Base-by-base conservation (phyloP, 2,329 filamentous ascomycete genomes). In the Exophiala spinifera region DNA sequence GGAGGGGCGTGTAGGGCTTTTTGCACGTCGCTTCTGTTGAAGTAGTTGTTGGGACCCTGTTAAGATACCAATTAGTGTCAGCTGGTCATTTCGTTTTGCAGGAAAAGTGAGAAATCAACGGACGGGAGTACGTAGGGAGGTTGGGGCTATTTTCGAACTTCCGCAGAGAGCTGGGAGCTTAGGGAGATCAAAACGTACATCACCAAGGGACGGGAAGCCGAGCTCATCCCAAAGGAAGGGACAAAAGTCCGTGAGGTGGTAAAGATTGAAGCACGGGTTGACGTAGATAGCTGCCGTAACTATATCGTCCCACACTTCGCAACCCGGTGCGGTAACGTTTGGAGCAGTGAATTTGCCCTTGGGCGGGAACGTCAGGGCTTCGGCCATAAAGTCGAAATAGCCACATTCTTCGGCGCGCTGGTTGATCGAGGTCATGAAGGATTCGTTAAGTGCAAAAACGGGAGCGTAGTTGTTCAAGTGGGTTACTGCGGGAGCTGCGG, bases 231-330 rank as follows among this genome's bases (percentile, higher is more conserved):
- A 89, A 1, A 81, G 73, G 3, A 84, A 63, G 0, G 89, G 89
- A 66, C 89, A 94, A n/a, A 83, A 86, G 6, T 82, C 84, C 2
- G 81, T 81, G 13, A 91, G 79, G 42, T 87, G 81, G 70, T 92
- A 92, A 6, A 88, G 74, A 67, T 90, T 83, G 72, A 87, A 94
- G 74, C 89, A 94, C 0, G 89, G 89, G 72, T 94, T 94, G 25
- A 81, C 70, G 1, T 73, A 66, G 7, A 75, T 57, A 5, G 79
- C 78, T 21, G 82, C 84, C 0, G 74, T 61, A 61, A 74, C 72
- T 33, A 88, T 79, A 20, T 79, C 72, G 54, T 77, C 68, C 64
- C 79, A 86, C 19, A 89, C 63, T 39, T 75, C 74, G 65, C 88
- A 91, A 7, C 75, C 77, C 48, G 44, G 48, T 13, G 50, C 45